These are phyloP conservation scores for Blumeria hordei DNA, from an alignment of 2,329 filamentous ascomycete species.

Conservation along the genomic window DNA sequence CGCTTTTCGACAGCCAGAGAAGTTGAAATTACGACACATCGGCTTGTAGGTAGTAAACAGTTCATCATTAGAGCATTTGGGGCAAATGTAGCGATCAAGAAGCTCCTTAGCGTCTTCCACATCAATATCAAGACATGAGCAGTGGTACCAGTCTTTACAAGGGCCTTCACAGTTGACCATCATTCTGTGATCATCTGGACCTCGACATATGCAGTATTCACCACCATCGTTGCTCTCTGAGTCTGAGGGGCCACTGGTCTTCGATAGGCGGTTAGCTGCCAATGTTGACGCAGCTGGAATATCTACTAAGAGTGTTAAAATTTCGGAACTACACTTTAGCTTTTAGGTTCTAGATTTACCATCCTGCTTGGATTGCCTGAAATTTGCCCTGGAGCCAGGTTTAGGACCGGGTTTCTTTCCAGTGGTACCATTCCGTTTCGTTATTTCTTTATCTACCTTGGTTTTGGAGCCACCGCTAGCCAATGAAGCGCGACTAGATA, in stretches of 20 bases:
- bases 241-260: slow-evolving; percentile 4
- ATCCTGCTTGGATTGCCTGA: slow-evolving; percentile 6
- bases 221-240: slow-evolving; percentile 13
- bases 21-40: slow-evolving; percentile 12
- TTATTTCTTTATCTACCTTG: slow-evolving; percentile 8
- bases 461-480: background rate
- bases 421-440: slow-evolving; percentile 11
- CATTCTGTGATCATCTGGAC: slow-evolving; percentile 15
- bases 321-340: background rate
- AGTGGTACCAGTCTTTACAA: slow-evolving; percentile 16
- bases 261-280: background rate
- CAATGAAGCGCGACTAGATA: background rate
- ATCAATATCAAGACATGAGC: slow-evolving; percentile 12
- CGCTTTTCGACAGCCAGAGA: slow-evolving; percentile 10
- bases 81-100: slow-evolving; percentile 14
- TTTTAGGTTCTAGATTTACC: slow-evolving; percentile 4
- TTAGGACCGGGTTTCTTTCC: slow-evolving; percentile 7
- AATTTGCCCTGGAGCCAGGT: slow-evolving; percentile 1
- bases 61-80: slow-evolving; percentile 9
- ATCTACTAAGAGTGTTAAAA: background rate
- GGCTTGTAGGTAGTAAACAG: slow-evolving; percentile 13
- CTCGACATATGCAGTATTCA: slow-evolving; percentile 15
- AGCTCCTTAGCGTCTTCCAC: slow-evolving; percentile 12
- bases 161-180: slow-evolving; percentile 15
- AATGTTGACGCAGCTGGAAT: background rate